Conservation (phyloP, 2,329 filamentous ascomycete genomes). For the Epichloe festucae region DNA sequence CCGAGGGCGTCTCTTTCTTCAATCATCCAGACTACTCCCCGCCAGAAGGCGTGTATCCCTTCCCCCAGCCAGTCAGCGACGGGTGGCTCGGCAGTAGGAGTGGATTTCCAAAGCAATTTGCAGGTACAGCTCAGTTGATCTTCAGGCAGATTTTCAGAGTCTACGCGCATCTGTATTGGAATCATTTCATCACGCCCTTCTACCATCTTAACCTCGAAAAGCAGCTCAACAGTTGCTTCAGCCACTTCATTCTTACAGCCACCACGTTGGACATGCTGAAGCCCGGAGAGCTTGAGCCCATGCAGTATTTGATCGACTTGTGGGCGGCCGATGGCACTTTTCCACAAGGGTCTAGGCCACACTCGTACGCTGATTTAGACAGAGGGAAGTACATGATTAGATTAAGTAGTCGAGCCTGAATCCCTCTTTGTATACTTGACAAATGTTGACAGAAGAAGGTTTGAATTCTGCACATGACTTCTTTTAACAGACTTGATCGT, state of each 20-base stretch:
- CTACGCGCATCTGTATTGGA: constrained; percentile 91
- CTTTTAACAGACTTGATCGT: no score
- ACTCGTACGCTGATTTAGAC: constrained; percentile 40
- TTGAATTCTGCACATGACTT: no score
- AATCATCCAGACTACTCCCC: constrained; percentile 38
- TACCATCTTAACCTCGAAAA: constrained; percentile 65
- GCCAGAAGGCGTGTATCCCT: constrained; percentile 30
- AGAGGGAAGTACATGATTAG: constrained; percentile 9
- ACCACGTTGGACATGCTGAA: constrained; percentile 67
- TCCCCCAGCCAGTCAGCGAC: constrained; percentile 38
- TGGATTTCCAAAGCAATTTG: constrained; percentile 75
- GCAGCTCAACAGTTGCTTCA: constrained; percentile 70
- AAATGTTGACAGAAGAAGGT: no score
- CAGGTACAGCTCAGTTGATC: constrained; percentile 74
- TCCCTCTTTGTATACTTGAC: no score
- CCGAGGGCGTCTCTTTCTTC: constrained; percentile 48
- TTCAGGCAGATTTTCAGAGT: constrained; percentile 95
- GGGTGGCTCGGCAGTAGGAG: constrained; percentile 78
- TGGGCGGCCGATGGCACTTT: constrained; percentile 79
- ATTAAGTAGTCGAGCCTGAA: not conserved
- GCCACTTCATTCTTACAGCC: constrained; percentile 64
- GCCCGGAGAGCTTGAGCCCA: constrained; percentile 77
- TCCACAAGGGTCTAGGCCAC: constrained; percentile 52
- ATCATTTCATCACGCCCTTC: constrained; percentile 71
- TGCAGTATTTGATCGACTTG: constrained; percentile 79